Evolutionary conservation across 2,329 filamentous ascomycete species (phyloP).

Genomic region (Cladosporium sp.): DNA sequence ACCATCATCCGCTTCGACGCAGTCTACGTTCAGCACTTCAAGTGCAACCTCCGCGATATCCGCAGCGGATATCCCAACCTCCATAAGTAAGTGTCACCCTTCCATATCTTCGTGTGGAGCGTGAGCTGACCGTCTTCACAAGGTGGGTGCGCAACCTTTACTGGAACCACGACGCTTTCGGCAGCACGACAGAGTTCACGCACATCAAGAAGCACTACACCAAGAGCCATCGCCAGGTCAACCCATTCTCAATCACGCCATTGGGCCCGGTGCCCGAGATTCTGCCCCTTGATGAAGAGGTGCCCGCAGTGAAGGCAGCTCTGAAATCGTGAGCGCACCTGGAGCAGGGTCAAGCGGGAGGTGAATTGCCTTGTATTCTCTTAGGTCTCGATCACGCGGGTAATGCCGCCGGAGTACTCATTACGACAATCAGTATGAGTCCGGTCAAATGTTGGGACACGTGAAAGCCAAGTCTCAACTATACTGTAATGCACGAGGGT

Average conservation of each 20-base stretch:
- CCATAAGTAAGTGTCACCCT: conserved; percentile 53
- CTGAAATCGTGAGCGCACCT: neutral
- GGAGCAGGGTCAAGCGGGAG: too few species aligned
- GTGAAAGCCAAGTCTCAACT: too few species aligned
- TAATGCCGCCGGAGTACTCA: too few species aligned
- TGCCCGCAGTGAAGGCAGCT: conserved; percentile 51
- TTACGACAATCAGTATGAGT: too few species aligned
- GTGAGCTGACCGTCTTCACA: neutral
- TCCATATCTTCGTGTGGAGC: too few species aligned
- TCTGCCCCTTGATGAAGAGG: conserved; percentile 72
- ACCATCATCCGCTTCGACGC: conserved; percentile 62
- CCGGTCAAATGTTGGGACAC: too few species aligned
- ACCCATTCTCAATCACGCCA: conserved; percentile 69
- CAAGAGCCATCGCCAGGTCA: conserved; percentile 62
- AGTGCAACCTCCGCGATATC: conserved; percentile 79
- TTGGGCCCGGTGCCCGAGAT: conserved; percentile 82
- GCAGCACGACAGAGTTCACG: conserved; percentile 81
- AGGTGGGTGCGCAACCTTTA: conserved; percentile 77
- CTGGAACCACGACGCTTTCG: conserved; percentile 76
- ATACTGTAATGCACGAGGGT: too few species aligned
- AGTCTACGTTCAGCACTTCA: conserved; percentile 64
- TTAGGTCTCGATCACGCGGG: too few species aligned
- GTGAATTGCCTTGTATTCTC: too few species aligned
- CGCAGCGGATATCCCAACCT: conserved; percentile 76
- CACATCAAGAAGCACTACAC: conserved; percentile 87